Conservation (phyloP, 2,329 filamentous ascomycete species). For the Fusarium sp. region DNA sequence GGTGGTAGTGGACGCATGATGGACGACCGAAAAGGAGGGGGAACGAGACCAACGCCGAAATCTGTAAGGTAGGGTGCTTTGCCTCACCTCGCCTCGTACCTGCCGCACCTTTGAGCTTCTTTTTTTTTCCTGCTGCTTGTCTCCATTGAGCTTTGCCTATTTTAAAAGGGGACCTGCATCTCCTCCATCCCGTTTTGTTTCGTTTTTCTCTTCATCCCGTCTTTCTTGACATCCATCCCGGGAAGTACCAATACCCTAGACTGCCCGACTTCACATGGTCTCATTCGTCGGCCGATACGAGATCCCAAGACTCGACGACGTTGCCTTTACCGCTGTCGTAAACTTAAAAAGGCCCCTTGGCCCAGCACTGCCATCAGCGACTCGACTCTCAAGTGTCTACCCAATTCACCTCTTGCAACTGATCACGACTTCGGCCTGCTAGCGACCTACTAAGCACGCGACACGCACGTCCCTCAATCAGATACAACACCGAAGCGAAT, state of each 20-base stretch:
- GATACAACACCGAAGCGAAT: neutral
- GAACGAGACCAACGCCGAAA: constrained; percentile 27
- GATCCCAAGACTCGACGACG: neutral
- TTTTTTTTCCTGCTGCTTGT: neutral
- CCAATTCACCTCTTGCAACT: neutral
- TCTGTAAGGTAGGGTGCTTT: constrained; percentile 22
- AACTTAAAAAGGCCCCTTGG: neutral
- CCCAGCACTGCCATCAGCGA: neutral
- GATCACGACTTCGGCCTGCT: neutral
- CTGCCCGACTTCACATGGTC: neutral
- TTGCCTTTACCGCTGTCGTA: neutral
- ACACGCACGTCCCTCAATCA: neutral
- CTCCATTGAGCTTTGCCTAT: constrained; percentile 12
- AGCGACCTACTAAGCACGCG: neutral
- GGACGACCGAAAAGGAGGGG: constrained; percentile 11
- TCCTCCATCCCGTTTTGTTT: constrained; percentile 16
- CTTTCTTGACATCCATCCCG: constrained; percentile 5
- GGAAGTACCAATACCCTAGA: neutral
- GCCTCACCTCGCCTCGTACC: constrained; percentile 15
- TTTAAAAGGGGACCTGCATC: constrained; percentile 31
- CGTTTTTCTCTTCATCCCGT: constrained; percentile 2
- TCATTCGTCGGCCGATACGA: constrained; percentile 6
- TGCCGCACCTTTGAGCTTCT: constrained; percentile 24
- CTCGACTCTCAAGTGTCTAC: neutral
- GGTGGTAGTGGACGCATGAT: constrained; percentile 32